Evolutionary conservation across 306 rosid genomes (phyloP).

Genomic region (Medicago lupulina): DNA sequence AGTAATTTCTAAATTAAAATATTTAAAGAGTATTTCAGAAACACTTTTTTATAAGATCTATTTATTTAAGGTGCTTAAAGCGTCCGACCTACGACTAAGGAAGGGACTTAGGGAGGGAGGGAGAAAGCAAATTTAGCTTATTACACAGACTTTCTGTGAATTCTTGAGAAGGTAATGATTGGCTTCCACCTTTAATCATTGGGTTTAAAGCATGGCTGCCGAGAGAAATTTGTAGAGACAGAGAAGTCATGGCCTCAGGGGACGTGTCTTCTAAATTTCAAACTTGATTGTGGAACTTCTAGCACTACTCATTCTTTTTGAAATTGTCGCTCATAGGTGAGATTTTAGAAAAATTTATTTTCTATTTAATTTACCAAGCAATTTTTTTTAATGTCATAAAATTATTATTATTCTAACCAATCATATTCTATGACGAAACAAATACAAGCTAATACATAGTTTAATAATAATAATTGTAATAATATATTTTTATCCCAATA

Average conservation of each 20-base stretch:
- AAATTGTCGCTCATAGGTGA: background rate
- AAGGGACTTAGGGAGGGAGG: too few species aligned
- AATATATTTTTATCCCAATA: too few species aligned
- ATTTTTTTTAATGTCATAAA: background rate
- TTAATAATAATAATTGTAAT: too few species aligned
- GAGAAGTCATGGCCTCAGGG: background rate
- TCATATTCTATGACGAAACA: slow-evolving; percentile 4
- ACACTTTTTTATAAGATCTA: too few species aligned
- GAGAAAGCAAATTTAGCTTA: too few species aligned
- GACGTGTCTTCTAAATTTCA: slow-evolving; percentile 18
- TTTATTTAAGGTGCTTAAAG: too few species aligned
- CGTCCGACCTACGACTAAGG: too few species aligned
- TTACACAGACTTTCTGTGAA: too few species aligned
- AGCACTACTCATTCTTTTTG: background rate
- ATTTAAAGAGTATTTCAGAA: too few species aligned
- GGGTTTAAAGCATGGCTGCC: slow-evolving; percentile 41
- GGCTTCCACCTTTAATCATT: slow-evolving; percentile 46
- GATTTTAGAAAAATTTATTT: too few species aligned
- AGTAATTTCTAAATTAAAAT: too few species aligned
- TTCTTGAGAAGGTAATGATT: slow-evolving; percentile 38
- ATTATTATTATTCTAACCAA: background rate
- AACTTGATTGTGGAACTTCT: background rate
- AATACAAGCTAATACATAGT: background rate
- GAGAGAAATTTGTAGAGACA: slow-evolving; percentile 25
- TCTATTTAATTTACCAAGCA: background rate